Evolutionary conservation across 2,329 filamentous ascomycete genomes (phyloP).

Genomic region (Xylaria sp.): DNA sequence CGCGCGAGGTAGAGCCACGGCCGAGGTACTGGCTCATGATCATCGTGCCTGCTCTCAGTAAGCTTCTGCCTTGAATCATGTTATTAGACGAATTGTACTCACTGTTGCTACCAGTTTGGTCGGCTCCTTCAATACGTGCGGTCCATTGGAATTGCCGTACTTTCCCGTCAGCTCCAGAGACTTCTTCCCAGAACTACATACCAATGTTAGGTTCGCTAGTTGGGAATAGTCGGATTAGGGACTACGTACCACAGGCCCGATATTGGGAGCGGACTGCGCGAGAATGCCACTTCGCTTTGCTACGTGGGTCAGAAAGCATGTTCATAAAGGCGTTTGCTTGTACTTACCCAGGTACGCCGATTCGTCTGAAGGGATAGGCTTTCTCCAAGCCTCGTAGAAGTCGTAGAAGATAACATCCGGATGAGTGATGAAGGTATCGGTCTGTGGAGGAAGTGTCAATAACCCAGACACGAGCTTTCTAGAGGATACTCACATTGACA

Average conservation of each 20-base stretch:
- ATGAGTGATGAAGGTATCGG: constrained; percentile 54
- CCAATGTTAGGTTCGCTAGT: constrained; percentile 10
- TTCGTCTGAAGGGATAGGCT: constrained; percentile 51
- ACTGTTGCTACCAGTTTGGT: constrained; percentile 42
- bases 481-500: constrained; percentile 45
- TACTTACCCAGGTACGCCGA: constrained; percentile 51
- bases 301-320: constrained; percentile 22
- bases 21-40: constrained; percentile 67
- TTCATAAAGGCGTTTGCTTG: neutral
- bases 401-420: constrained; percentile 64
- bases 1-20: constrained; percentile 65
- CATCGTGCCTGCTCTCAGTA: constrained; percentile 47
- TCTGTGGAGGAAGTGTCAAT: constrained; percentile 37
- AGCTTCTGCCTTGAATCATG: neutral
- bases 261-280: constrained; percentile 68
- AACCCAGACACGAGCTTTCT: neutral
- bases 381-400: constrained; percentile 66
- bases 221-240: neutral
- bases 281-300: constrained; percentile 58
- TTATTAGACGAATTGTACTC: constrained; percentile 12
- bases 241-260: constrained; percentile 58
- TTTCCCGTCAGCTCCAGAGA: constrained; percentile 61
- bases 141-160: constrained; percentile 70
- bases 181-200: constrained; percentile 58
- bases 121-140: constrained; percentile 63